phyloP scores from a whole-genome alignment of 208 protist genomes.

The Leishmania arabica region DNA sequence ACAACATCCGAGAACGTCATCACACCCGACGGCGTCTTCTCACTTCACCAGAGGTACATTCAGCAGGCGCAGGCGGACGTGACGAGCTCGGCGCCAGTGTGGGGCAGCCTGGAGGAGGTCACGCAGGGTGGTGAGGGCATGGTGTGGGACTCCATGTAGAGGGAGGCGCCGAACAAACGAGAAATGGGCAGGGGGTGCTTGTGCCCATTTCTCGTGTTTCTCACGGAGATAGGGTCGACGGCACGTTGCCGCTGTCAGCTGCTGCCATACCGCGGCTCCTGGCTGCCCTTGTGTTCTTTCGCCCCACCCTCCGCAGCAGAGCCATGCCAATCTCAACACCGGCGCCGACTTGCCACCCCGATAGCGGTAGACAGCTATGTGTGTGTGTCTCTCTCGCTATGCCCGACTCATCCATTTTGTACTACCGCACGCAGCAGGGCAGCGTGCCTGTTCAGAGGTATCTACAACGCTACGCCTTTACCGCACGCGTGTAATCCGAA shows the following conservation, averaged over 20 bases:
- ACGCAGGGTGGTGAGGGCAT: constrained; percentile 5
- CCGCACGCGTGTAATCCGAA: neutral
- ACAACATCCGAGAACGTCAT: constrained; percentile 24
- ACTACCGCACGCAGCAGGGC: neutral
- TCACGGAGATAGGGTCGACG: neutral
- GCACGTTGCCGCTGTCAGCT: neutral
- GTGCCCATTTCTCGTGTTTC: neutral
- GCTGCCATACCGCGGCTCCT: neutral
- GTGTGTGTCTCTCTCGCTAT: neutral
- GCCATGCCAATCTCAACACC: neutral
- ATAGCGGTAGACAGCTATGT: neutral
- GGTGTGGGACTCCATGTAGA: constrained; percentile 26
- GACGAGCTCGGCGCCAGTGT: neutral
- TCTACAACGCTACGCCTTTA: neutral
- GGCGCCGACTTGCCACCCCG: neutral
- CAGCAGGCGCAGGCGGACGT: constrained; percentile 32
- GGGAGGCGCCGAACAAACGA: neutral
- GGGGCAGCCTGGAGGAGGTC: neutral
- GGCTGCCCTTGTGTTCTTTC: neutral
- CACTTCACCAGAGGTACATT: constrained; percentile 55
- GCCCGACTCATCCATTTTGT: neutral
- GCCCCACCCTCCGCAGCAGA: neutral
- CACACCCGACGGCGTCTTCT: constrained; percentile 30
- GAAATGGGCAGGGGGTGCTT: neutral
- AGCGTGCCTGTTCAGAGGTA: neutral